phyloP scores from a whole-genome alignment of 2,329 filamentous ascomycete species.

The Botrytis elliptica region DNA sequence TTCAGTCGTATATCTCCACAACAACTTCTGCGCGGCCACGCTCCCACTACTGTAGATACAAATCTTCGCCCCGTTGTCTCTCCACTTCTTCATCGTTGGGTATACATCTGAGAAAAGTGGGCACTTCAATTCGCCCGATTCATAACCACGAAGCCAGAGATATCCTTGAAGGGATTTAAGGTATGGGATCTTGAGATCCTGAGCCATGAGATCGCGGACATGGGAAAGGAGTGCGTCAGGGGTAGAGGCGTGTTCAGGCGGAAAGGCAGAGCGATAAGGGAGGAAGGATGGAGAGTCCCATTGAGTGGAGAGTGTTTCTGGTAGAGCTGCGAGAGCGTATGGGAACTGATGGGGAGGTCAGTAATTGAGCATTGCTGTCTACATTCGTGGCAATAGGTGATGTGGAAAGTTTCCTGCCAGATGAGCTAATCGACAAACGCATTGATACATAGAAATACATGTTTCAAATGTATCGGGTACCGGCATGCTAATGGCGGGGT shows the following conservation, averaged over 20 bases:
- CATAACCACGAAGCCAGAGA: slow-evolving; percentile 74
- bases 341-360: slow-evolving; percentile 60
- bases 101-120: slow-evolving; percentile 74
- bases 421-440: neutral
- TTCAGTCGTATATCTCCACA: slow-evolving; percentile 64
- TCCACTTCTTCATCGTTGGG: slow-evolving; percentile 60
- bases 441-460: slow-evolving; percentile 4
- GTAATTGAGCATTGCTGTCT: slow-evolving; percentile 13
- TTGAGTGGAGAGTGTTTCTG: slow-evolving; percentile 59
- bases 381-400: neutral
- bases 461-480: slow-evolving; percentile 10
- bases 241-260: slow-evolving; percentile 58
- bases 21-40: slow-evolving; percentile 75
- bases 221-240: slow-evolving; percentile 62
- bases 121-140: slow-evolving; percentile 65
- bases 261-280: slow-evolving; percentile 70
- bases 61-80: slow-evolving; percentile 44
- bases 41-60: slow-evolving; percentile 83
- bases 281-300: slow-evolving; percentile 67
- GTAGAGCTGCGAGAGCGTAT: slow-evolving; percentile 68
- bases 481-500: slow-evolving; percentile 14
- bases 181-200: slow-evolving; percentile 73
- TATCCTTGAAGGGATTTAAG: slow-evolving; percentile 78
- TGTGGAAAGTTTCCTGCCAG: neutral
- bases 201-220: slow-evolving; percentile 66